These are phyloP conservation scores for Phytophthora pini DNA, from an alignment of 352 stramenopile genomes.

Conservation along the genomic window DNA sequence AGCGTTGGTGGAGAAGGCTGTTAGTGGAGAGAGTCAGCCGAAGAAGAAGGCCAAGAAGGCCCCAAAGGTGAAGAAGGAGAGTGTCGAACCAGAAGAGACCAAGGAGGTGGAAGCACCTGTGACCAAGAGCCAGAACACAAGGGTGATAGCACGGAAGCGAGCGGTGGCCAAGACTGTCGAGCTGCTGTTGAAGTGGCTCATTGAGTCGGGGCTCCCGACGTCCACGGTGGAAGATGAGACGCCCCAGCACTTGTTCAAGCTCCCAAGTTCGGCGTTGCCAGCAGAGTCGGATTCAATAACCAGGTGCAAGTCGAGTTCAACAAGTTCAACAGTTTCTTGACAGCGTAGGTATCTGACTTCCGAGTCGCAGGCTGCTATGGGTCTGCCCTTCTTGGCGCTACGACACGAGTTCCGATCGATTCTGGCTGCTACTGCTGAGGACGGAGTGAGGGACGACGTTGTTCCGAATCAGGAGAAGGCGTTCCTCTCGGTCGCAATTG, in stretches of 20 bases:
- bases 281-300: conserved; percentile 14
- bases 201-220: conserved; percentile 31
- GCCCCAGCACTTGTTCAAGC: conserved; percentile 30
- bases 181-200: conserved; percentile 36
- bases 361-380: conserved; percentile 28
- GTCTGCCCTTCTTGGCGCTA: conserved; percentile 33
- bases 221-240: conserved; percentile 23
- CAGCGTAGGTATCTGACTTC: conserved; percentile 20
- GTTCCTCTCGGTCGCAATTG: conserved; percentile 25
- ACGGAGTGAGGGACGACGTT: conserved; percentile 6
- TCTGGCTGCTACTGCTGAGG: not conserved
- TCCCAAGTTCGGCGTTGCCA: conserved; percentile 6
- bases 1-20: conserved; percentile 1
- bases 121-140: not conserved
- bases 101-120: conserved; percentile 1
- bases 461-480: conserved; percentile 14
- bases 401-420: conserved; percentile 26
- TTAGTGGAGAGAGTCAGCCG: not conserved
- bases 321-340: conserved; percentile 28
- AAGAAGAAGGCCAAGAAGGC: too few relatives aligned
- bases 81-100: not conserved
- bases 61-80: conserved; percentile 14
- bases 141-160: conserved; percentile 7
- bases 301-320: conserved; percentile 37
- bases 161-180: conserved; percentile 16